A percentile compares a stretch with the other conserved stretches of the same genome.
Evolutionary conservation across 495 filamentous ascomycete species (phyloP).

Genomic region (Aspergillus nidulans): DNA sequence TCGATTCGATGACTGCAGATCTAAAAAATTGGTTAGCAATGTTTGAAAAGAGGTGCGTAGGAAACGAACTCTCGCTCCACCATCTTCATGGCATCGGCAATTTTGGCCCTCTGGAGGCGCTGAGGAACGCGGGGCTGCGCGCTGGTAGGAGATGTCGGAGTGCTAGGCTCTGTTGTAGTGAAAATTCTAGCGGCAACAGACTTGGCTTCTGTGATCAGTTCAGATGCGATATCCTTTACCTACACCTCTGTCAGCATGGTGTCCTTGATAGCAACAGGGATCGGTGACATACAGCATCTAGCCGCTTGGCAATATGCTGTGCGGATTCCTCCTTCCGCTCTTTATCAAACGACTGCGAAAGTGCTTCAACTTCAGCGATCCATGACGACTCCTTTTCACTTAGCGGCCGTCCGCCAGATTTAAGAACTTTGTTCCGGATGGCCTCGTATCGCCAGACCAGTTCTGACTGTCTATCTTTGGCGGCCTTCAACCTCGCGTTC

Average conservation of each 20-base stretch:
- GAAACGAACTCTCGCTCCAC: constrained; percentile 61
- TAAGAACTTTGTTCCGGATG: constrained; percentile 56
- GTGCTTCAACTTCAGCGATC: constrained; percentile 55
- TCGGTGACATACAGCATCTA: constrained; percentile 33
- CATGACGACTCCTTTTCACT: constrained; percentile 71
- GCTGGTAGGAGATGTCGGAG: constrained; percentile 25
- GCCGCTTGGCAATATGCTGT: constrained; percentile 27
- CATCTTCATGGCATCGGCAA: constrained; percentile 64
- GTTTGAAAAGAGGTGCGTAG: background rate
- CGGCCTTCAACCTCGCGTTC: constrained; percentile 55
- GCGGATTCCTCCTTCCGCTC: constrained; percentile 23
- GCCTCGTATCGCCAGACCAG: constrained; percentile 61
- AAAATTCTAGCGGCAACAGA: constrained; percentile 29
- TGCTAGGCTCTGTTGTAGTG: constrained; percentile 25
- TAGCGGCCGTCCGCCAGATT: constrained; percentile 55
- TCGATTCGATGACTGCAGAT: constrained; percentile 38
- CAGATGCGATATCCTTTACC: constrained; percentile 44
- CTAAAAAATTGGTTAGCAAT: constrained; percentile 17
- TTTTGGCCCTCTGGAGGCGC: constrained; percentile 62
- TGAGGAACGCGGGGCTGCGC: constrained; percentile 53
- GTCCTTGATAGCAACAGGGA: background rate
- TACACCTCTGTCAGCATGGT: constrained; percentile 19
- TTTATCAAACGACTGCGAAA: constrained; percentile 37
- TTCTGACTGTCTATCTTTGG: constrained; percentile 53
- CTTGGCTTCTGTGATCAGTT: constrained; percentile 49